Base-by-base conservation (phyloP, 768 basidiomycete genomes). In the Lactarius sp. region DNA sequence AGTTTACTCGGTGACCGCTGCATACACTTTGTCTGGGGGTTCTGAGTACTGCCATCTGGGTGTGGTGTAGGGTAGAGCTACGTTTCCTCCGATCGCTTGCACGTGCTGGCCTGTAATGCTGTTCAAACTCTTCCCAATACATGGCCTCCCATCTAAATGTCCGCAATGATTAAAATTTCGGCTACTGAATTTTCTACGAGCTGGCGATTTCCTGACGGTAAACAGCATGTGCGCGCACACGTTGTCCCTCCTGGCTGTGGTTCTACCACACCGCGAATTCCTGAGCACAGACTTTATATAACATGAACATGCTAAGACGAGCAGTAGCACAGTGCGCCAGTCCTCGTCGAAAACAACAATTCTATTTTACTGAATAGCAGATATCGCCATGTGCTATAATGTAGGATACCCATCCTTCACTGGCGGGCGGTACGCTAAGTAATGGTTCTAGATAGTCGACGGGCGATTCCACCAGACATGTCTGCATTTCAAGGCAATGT, bases 401-500 rank as follows among this genome's bases (percentile, higher is more conserved):
- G 69, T 69, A 53, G 37, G 67, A 54, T 52, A 20, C 31, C 31
- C 20, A 16, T 12, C 39, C 52, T 56, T 46, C 9, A 42, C 42
- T n/a, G 49, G 33, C 41, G n/a, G 9, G 36, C 36, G 31, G 34
- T 12, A 20, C 49, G 20, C 50, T 56, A 34, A 52, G 56, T 55
- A 27, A 31, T 27, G 57, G 51, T 49, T 33, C 39, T 57, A 71
- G 70, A 69, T 71, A 39, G 61, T 71, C 64, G 68, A 71, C 42
- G 70, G 70, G 34, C 68, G 70, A 31, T 71, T 60, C 63, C 70
- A 71, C 57, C 64, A 62, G 9, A 42, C 54, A 12, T 71, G 71
- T 51, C 56, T 62, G 13, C 71, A 71, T 59, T 71, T 71, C 60
- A 65, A 70, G 13, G 64, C 70, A 4, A 69, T 71, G 62, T 68